Evolutionary conservation across 805 yeast species (phyloP).

Genomic region (Wickerhamomyces bovis): DNA sequence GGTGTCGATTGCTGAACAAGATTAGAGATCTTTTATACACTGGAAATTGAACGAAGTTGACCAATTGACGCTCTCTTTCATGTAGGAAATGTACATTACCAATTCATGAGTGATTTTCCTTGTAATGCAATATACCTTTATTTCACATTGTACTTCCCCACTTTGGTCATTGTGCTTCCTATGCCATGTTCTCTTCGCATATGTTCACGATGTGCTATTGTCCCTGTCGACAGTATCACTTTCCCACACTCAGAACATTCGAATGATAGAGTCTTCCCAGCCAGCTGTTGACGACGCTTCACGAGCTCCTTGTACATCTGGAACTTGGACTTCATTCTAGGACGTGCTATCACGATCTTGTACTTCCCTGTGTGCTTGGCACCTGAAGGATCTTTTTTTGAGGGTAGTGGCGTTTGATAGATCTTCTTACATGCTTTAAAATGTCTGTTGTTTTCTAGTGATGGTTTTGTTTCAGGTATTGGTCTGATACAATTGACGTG

Average conservation of each 20-base stretch:
- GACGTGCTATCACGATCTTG: not conserved
- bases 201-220: not conserved
- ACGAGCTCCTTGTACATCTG: not conserved
- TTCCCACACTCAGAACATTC: not conserved
- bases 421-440: not conserved
- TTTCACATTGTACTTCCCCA: not conserved
- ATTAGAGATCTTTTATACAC: conserved; percentile 34
- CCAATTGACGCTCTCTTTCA: too few relatives aligned
- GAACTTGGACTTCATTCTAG: not conserved
- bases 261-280: not conserved
- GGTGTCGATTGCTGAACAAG: conserved; percentile 94
- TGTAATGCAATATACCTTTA: too few relatives aligned
- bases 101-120: too few relatives aligned
- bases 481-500: not conserved
- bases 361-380: not conserved
- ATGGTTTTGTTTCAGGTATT: not conserved
- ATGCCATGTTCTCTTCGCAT: not conserved
- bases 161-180: not conserved
- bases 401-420: not conserved
- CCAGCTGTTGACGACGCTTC: not conserved
- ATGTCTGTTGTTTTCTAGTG: not conserved
- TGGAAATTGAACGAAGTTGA: not conserved
- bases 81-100: not conserved
- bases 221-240: not conserved
- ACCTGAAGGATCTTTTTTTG: not conserved